Evolutionary conservation across 805 yeast genomes (phyloP).

Genomic region (Starmerella vitae): DNA sequence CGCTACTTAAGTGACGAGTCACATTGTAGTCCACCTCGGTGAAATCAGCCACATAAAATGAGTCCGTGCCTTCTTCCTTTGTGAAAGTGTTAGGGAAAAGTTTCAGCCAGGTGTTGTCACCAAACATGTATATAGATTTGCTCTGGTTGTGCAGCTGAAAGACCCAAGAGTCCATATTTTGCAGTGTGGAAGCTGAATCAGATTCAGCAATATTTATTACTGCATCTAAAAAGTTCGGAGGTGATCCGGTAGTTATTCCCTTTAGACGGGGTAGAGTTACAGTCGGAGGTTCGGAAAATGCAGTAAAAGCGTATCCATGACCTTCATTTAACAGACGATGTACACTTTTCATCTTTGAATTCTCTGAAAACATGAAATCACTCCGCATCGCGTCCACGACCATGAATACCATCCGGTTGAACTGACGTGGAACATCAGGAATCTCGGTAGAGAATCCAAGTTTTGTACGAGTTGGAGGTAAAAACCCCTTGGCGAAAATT

Average conservation of each 20-base stretch:
- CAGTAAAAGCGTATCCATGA: slow-evolving; percentile 75
- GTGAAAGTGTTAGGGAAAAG: slow-evolving; percentile 62
- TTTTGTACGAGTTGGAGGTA: slow-evolving; percentile 73
- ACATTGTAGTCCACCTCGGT: slow-evolving; percentile 90
- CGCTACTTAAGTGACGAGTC: slow-evolving; percentile 64
- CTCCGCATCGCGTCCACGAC: slow-evolving; percentile 88
- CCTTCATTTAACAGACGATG: slow-evolving; percentile 55
- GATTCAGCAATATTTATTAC: slow-evolving; percentile 87
- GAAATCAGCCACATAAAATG: slow-evolving; percentile 90
- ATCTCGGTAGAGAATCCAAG: slow-evolving; percentile 34
- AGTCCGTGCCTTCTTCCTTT: slow-evolving; percentile 70
- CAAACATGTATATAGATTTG: slow-evolving; percentile 63
- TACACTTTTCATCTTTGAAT: slow-evolving; percentile 52
- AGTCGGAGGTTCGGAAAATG: slow-evolving; percentile 88
- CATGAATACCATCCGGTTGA: slow-evolving; percentile 59
- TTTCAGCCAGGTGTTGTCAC: slow-evolving; percentile 97
- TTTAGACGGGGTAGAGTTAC: slow-evolving; percentile 89
- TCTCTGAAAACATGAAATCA: slow-evolving; percentile 62
- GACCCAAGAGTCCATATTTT: slow-evolving; percentile 78
- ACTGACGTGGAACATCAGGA: slow-evolving; percentile 31
- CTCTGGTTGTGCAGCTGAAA: slow-evolving; percentile 40
- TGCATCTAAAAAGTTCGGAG: slow-evolving; percentile 90
- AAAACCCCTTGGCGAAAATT: slow-evolving; percentile 68
- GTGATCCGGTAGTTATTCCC: slow-evolving; percentile 63
- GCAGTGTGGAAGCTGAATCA: slow-evolving; percentile 55